These are phyloP conservation scores for Diaporthe helianthi DNA, from an alignment of 2,329 filamentous ascomycete species.

Conservation along the genomic window DNA sequence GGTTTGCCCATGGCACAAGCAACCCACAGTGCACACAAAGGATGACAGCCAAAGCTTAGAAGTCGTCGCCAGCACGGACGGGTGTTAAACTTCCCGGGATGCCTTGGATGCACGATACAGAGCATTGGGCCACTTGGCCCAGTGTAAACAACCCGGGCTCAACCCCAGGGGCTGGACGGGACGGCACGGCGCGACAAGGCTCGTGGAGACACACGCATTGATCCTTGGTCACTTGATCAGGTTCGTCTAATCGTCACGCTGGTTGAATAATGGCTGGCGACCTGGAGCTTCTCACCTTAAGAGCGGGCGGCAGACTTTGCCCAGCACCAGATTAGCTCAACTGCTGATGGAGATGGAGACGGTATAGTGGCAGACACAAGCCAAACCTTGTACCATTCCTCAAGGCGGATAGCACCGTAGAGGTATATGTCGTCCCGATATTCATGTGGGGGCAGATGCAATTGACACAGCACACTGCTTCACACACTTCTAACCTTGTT, in stretches of 20 bases:
- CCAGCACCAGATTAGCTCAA: slow-evolving; percentile 1
- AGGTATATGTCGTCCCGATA: not conserved
- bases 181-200: slow-evolving; percentile 6
- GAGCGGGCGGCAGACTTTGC: not conserved
- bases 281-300: not conserved
- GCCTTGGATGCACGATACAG: not conserved
- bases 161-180: not conserved
- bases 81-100: not conserved
- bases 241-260: not conserved
- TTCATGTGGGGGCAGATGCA: slow-evolving; percentile 1
- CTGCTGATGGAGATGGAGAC: not conserved
- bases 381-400: slow-evolving; percentile 3
- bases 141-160: not conserved
- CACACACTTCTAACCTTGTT: not conserved
- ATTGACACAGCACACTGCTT: not conserved
- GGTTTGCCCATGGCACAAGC: not conserved
- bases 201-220: not conserved
- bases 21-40: not conserved
- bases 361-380: not conserved
- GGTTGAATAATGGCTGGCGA: not conserved
- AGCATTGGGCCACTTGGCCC: not conserved
- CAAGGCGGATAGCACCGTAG: not conserved
- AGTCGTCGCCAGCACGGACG: not conserved
- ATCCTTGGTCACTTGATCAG: slow-evolving; percentile 9
- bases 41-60: no score